Evolutionary conservation across 257 asterid genomes (phyloP).

Genomic region (Nicotiana undulata): DNA sequence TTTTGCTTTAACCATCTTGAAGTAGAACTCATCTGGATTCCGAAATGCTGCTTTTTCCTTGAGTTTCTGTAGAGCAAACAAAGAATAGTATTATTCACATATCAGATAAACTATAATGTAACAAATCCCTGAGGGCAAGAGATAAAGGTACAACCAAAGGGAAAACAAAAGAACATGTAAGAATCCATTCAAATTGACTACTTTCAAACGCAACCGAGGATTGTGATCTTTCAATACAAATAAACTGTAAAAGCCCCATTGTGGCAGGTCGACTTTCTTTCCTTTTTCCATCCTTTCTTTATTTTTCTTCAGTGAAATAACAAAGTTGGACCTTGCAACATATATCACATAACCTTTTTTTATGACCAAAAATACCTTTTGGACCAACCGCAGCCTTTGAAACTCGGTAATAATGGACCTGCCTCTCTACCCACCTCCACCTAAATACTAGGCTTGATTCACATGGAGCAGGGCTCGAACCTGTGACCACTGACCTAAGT

Average conservation of each 20-base stretch:
- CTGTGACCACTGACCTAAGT: too few relatives aligned
- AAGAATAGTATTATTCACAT: not conserved
- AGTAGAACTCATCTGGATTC: constrained; percentile 92
- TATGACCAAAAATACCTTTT: too few relatives aligned
- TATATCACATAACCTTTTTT: not conserved
- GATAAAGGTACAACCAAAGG: not conserved
- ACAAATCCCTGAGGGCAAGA: not conserved
- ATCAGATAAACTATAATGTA: not conserved
- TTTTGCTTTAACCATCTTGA: constrained; percentile 61
- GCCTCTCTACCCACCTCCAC: too few relatives aligned
- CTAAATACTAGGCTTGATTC: too few relatives aligned
- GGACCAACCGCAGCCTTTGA: too few relatives aligned
- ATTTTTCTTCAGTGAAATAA: not conserved
- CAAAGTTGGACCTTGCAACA: not conserved
- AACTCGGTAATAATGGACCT: too few relatives aligned
- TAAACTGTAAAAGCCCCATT: not conserved
- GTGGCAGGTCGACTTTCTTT: not conserved
- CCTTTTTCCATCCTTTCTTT: not conserved
- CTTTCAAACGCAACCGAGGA: not conserved
- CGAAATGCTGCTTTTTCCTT: constrained; percentile 78
- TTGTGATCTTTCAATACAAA: not conserved
- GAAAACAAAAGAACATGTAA: not conserved
- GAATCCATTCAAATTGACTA: not conserved
- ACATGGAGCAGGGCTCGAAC: too few relatives aligned
- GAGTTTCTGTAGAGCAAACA: constrained; percentile 50